Evolutionary conservation across 139 green algal genomes (phyloP), one percentile per base, ranked within the genome.

Genomic region (Tetradesmus obliquus): DNA sequence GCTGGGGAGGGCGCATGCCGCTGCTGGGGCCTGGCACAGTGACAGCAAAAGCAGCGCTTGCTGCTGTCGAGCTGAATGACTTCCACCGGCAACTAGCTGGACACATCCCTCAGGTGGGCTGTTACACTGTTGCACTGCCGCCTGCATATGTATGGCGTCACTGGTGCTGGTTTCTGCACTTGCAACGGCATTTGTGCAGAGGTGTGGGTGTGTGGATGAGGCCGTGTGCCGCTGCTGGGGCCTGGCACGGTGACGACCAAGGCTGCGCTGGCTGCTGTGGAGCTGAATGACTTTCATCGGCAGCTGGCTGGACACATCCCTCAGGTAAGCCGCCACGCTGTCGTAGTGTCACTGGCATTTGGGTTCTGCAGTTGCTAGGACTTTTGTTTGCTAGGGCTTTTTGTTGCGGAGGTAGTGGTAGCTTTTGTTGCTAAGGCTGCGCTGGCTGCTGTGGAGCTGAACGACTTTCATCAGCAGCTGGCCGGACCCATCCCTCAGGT

Each of bases 281-380:
- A 97, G 80, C 88, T 93, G 5, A 87, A 90, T 0, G 96, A 98
- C 88, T 98, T 97, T 89, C 96, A 98, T 85, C 71, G 82, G 22
- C 66, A 90, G n/a, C 80, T 94, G 17, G 93, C 90, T 9, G 87
- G 76, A 24, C 71, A 84, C 55, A 82, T 22, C 8, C 79, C 24
- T 83, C 79, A 83, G 79, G 79, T 83, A 12, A 83, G 22, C 79
- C 55, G 24, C 32, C 32, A 45, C 32, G 32, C 32, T 45, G 32
- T 45, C 32, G 32, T 45, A 45, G 32, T 45, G 32, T 45, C 32
- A 45, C 32, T 45, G 32, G 32, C 32, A 45, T 45, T 45, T 45
- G 32, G 32, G 32, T 45, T 45, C 32, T 45, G 32, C 32, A 45
- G 66, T 76, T 76, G 66, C 2, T 19, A 15, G 17, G 66, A 15